phyloP scores from a whole-genome alignment of 768 basidiomycete species.

The Zangia roseola region DNA sequence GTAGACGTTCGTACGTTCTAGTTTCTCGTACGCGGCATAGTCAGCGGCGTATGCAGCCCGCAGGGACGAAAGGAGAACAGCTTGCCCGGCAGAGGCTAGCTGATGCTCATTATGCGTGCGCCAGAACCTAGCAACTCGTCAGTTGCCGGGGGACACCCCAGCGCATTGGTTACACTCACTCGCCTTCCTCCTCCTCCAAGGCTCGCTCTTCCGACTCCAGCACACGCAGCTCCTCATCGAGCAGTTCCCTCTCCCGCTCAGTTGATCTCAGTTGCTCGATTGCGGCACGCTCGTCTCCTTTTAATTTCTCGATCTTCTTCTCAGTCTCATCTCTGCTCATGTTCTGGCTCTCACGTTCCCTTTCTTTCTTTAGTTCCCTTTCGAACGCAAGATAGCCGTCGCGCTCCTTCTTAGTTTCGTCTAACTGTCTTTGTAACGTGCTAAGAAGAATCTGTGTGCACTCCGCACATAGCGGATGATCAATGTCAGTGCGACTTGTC shows the following conservation, averaged over 20 bases:
- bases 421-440: constrained; percentile 75
- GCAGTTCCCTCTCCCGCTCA: constrained; percentile 72
- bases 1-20: constrained; percentile 92
- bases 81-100: constrained; percentile 61
- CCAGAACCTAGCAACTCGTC: constrained; percentile 66
- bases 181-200: constrained; percentile 80
- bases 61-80: constrained; percentile 66
- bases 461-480: constrained; percentile 94
- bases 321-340: constrained; percentile 63
- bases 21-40: constrained; percentile 72
- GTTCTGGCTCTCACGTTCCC: constrained; percentile 66
- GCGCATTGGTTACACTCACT: constrained; percentile 47
- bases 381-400: constrained; percentile 95
- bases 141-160: neutral
- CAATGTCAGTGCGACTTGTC: constrained; percentile 74
- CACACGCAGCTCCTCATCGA: constrained; percentile 68
- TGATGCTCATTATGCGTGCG: constrained; percentile 72
- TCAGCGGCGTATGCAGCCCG: constrained; percentile 79
- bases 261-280: constrained; percentile 74
- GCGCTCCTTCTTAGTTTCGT: constrained; percentile 87
- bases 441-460: constrained; percentile 83
- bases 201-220: constrained; percentile 77
- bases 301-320: constrained; percentile 70
- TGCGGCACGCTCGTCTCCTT: constrained; percentile 62
- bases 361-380: constrained; percentile 80